Evolutionary conservation across 352 stramenopile species (phyloP), one percentile per base, ranked within the genome.

Genomic region (Globisporangium alternatum): DNA sequence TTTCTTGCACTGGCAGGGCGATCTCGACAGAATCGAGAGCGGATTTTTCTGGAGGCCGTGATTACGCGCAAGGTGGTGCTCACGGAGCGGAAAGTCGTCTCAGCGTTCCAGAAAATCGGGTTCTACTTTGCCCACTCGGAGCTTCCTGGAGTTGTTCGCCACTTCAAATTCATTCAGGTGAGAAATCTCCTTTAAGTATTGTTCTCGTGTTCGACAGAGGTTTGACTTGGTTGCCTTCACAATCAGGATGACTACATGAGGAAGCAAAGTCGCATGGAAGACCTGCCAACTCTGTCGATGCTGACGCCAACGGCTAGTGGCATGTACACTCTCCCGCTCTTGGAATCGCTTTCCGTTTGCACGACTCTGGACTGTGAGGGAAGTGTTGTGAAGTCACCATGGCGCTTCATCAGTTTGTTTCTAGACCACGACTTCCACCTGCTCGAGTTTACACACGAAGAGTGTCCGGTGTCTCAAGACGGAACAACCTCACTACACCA

Each of bases 371-470:
- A 71, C 25, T 72, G 58, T 12, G 66, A 79, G 5, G 70, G 55
- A 0, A 62, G 48, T 5, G 53, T 53, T 1, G 21, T 33, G 0
- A 70, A 58, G 39, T 78, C 79, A 15, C 67, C 67, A 10, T 89
- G 80, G 80, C 68, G 70, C n/a, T 90, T 87, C 51, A 66, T 84
- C 12, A 73, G 63, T 21, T 44, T 88, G n/a, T 43, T 88, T 6
- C 67, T 90, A 19, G 81, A 87, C 28, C 74, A 86, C 48, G 80
- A 89, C 39, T 76, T 85, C 4, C 80, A 90, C 31, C 57, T 90
- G 2, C 66, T 88, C 19, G 80, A 89, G 51, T 88, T 87, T 55
- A 68, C 89, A 33, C 80, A 88, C 37, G 80, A 85, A 64, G 68
- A 74, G 5, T 81, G 75, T 17, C 70, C 76, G 8, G 47, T 69